These are phyloP conservation scores for Chrysochromulina tobinii DNA, from an alignment of 78 protist species.

Conservation along the genomic window DNA sequence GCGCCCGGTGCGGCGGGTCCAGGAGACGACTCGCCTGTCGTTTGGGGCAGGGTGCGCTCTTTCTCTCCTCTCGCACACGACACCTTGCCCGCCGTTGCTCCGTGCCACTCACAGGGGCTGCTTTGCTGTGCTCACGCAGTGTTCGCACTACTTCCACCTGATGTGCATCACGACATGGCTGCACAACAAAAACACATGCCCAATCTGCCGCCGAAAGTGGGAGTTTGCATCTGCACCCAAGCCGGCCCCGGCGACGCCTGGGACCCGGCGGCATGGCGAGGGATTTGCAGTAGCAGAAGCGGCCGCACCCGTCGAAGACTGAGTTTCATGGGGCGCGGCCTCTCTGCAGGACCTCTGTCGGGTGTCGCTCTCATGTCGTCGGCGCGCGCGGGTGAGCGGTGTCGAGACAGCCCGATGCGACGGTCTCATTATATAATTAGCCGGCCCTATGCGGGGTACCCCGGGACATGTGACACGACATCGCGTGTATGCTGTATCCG, in stretches of 20 bases:
- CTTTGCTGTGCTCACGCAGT: background rate
- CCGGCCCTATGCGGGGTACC: no score
- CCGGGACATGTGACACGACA: no score
- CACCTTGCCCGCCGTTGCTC: no score
- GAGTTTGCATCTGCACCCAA: constrained; percentile 16
- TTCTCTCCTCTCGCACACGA: background rate
- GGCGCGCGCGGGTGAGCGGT: no score
- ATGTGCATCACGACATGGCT: constrained; percentile 11
- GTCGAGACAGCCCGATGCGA: no score
- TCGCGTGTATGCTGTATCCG: no score
- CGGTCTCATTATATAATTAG: no score
- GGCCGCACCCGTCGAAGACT: no score
- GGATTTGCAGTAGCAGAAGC: background rate
- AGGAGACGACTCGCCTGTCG: constrained; percentile 13
- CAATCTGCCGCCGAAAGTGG: constrained; percentile 10
- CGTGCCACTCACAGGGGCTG: no score
- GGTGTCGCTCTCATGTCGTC: no score
- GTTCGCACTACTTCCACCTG: constrained; percentile 28
- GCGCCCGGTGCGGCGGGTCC: background rate
- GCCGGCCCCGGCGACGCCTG: background rate
- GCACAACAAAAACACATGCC: constrained; percentile 12
- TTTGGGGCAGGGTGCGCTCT: constrained; percentile 9
- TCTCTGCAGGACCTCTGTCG: no score
- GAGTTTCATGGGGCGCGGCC: no score
- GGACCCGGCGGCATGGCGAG: background rate